A percentile compares a stretch with the other conserved stretches of the same genome.
Conservation (phyloP, 495 filamentous ascomycete species). For the Chaetomidium leptoderma region DNA sequence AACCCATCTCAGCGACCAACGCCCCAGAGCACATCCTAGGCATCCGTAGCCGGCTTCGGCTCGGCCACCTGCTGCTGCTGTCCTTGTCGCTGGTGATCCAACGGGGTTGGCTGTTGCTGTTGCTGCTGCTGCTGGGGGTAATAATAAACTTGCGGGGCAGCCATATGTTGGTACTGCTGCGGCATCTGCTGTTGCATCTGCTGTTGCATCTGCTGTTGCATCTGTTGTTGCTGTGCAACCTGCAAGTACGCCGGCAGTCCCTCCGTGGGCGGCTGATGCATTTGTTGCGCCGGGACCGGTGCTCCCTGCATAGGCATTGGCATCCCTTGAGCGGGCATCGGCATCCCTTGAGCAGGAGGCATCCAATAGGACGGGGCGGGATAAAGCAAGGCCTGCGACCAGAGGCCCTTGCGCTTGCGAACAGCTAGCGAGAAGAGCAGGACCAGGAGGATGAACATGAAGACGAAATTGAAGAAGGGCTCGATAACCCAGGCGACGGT, state of each 20-base stretch:
- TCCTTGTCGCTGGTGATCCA: background rate
- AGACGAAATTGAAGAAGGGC: constrained; percentile 16
- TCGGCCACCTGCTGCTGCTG: background rate
- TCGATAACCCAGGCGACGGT: constrained; percentile 3
- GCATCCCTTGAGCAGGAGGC: background rate
- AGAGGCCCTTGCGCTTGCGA: constrained; percentile 18
- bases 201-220: constrained; percentile 5
- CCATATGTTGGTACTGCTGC: background rate
- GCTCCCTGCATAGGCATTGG: background rate
- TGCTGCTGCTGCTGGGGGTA: background rate
- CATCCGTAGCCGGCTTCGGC: background rate
- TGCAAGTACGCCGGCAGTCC: constrained; percentile 6
- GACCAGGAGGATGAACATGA: constrained; percentile 21
- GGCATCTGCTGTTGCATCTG: background rate
- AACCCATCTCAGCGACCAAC: background rate
- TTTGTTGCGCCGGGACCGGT: too few species aligned
- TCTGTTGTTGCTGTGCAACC: constrained; percentile 6
- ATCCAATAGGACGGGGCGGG: background rate
- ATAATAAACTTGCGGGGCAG: too few species aligned
- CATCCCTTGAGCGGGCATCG: background rate
- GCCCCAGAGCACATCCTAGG: too few species aligned
- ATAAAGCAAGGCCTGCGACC: constrained; percentile 17
- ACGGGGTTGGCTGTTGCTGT: background rate
- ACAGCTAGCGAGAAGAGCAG: constrained; percentile 18
- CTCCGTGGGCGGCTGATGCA: background rate